These are phyloP conservation scores for Trichoderma sp. DNA, from an alignment of 2,329 filamentous ascomycete species.

Conservation along the genomic window DNA sequence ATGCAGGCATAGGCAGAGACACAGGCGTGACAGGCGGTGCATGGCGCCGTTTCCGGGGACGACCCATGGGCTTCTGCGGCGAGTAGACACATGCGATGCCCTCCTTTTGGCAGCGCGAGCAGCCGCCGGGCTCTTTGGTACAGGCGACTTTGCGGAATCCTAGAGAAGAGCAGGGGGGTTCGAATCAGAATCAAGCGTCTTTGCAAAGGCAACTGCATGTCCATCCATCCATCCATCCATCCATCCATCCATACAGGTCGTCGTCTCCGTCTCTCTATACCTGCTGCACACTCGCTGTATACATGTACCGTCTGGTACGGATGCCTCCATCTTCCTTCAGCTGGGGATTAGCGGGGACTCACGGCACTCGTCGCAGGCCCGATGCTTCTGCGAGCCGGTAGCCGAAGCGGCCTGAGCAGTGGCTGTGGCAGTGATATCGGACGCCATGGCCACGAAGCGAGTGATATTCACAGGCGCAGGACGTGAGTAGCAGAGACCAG, in stretches of 20 bases:
- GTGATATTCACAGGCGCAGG: neutral
- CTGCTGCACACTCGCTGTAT: neutral
- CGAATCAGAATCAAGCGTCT: slow-evolving; percentile 33
- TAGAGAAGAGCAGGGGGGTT: slow-evolving; percentile 34
- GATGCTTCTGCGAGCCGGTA: slow-evolving; percentile 47
- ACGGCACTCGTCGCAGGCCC: slow-evolving; percentile 70
- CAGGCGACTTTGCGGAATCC: slow-evolving; percentile 66
- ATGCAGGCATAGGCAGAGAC: neutral
- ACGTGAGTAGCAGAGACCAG: neutral
- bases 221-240: neutral
- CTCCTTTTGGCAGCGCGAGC: slow-evolving; percentile 60
- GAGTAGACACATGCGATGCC: slow-evolving; percentile 62
- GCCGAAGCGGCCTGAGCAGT: slow-evolving; percentile 23
- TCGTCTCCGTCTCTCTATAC: neutral
- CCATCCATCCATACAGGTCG: neutral
- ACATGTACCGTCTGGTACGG: neutral
- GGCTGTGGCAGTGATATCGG: slow-evolving; percentile 7
- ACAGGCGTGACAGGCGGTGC: neutral
- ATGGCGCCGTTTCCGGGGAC: slow-evolving; percentile 59
- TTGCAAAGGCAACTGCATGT: slow-evolving; percentile 26
- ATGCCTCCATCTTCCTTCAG: neutral
- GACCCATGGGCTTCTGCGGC: slow-evolving; percentile 66
- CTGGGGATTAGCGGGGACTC: slow-evolving; percentile 35
- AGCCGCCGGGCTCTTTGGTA: slow-evolving; percentile 62
- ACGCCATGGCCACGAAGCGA: slow-evolving; percentile 29